Base-by-base conservation (phyloP, 441 rosid genomes). In the Brassica hybrid region DNA sequence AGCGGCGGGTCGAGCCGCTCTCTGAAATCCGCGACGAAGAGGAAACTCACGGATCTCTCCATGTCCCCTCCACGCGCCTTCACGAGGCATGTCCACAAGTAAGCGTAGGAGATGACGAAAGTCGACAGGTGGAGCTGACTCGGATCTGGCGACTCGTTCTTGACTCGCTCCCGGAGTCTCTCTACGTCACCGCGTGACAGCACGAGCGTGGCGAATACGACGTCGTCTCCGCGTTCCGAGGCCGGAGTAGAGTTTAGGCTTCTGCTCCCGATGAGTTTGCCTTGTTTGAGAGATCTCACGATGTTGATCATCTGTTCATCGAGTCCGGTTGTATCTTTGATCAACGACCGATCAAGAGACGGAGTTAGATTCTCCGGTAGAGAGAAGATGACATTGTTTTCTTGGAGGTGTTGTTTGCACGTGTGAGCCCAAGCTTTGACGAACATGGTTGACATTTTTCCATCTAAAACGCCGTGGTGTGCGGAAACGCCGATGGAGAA, bases 31-130 rank as follows among this genome's bases (percentile, higher is more conserved):
- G 30, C 88, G 0, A 79, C 9, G 19, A 80, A 67, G 1, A 67
- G 9, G 1, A 76, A 32, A 25, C 18, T 5, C 2, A 83, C 69
- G 7, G n/a, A 8, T 75, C 77, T 68, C 1, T 68, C 57, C 21
- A n/a, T 11, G 8, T 57, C 32, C 64, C 70, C 80, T 9, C 74
- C 81, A 16, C 75, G 85, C 0, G 87, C 81, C 21, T 73, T 82
- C 54, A 82, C 83, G 12, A 72, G 14, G 18, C 87, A 85, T 6
- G 66, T 75, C 21, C 78, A 52, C 7, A 18, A 18, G 73, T 80
- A 85, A 1, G 90, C 87, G 63, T 54, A 70, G 0, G 79, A 63
- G 6, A 85, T 25, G n/a, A 85, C 88, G n/a, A 85, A 87, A 0
- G 77, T 80, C 0, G 87, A 80, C 34, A 82, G 21, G 71, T 82